Evolutionary conservation across 768 basidiomycete species (phyloP).

Genomic region (Strobilomyces confusus): DNA sequence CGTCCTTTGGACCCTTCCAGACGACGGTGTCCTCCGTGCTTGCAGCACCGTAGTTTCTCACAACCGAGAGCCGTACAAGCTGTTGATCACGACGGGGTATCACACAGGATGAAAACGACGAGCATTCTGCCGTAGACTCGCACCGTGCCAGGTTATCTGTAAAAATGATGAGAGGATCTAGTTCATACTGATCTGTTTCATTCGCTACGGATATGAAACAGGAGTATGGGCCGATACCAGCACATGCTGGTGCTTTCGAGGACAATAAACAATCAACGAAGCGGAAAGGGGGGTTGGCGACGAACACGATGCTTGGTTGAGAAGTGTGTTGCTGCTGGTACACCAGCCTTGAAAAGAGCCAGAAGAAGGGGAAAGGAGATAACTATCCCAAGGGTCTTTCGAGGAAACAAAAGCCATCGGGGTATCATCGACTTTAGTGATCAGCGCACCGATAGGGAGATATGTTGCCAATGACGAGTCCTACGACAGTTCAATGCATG

Average conservation of each 20-base stretch:
- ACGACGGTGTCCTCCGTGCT: slow-evolving; percentile 43
- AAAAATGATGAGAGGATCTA: slow-evolving; percentile 56
- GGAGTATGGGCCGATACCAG: slow-evolving; percentile 15
- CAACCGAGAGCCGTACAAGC: slow-evolving; percentile 54
- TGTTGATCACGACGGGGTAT: slow-evolving; percentile 45
- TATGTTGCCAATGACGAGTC: slow-evolving; percentile 58
- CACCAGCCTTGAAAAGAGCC: slow-evolving; percentile 57
- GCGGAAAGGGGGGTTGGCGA: neutral
- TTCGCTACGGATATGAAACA: slow-evolving; percentile 43
- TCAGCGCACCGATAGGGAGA: slow-evolving; percentile 52
- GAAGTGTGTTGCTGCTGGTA: slow-evolving; percentile 34
- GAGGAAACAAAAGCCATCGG: slow-evolving; percentile 31
- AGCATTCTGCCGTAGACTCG: slow-evolving; percentile 33
- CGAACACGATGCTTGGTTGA: slow-evolving; percentile 23
- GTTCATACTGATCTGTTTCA: slow-evolving; percentile 38
- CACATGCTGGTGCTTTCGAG: slow-evolving; percentile 10
- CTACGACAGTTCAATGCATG: slow-evolving; percentile 32
- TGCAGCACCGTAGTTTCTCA: neutral
- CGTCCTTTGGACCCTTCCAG: slow-evolving; percentile 68
- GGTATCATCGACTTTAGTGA: slow-evolving; percentile 65
- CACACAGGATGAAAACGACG: slow-evolving; percentile 45
- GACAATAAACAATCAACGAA: neutral
- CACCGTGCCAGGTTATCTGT: slow-evolving; percentile 38
- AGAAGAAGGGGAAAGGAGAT: slow-evolving; percentile 32
- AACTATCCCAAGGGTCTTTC: slow-evolving; percentile 44